phyloP scores from a whole-genome alignment of 345 rosid genomes.

The Combretum micranthum region DNA sequence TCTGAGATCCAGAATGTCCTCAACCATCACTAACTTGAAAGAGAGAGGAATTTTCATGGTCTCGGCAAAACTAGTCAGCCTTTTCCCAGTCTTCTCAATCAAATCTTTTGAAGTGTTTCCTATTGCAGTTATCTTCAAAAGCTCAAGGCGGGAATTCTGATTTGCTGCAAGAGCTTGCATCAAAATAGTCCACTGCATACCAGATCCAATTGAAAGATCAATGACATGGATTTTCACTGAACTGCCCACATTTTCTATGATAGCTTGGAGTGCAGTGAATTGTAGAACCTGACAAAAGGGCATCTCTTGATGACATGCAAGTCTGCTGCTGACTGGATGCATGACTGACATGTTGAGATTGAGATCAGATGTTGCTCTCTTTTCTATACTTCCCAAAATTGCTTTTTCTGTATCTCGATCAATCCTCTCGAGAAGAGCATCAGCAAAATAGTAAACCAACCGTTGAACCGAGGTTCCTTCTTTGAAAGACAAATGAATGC shows the following conservation, averaged over 20 bases:
- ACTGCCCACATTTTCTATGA: constrained; percentile 30
- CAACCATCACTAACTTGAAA: constrained; percentile 26
- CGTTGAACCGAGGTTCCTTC: constrained; percentile 39
- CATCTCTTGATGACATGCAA: constrained; percentile 23
- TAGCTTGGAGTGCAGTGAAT: constrained; percentile 38
- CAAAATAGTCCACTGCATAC: constrained; percentile 36
- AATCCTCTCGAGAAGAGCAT: constrained; percentile 40
- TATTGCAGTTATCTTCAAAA: constrained; percentile 37
- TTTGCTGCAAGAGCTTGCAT: constrained; percentile 44
- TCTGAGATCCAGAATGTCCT: constrained; percentile 33
- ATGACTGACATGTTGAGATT: constrained; percentile 9
- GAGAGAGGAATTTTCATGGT: constrained; percentile 29
- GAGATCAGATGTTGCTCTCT: constrained; percentile 2
- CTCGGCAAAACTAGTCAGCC: constrained; percentile 31
- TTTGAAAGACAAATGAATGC: constrained; percentile 18
- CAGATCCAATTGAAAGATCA: constrained; percentile 26
- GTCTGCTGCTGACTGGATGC: neutral
- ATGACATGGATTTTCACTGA: constrained; percentile 37
- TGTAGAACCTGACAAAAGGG: constrained; percentile 30
- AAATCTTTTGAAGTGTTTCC: constrained; percentile 14
- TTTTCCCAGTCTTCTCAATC: constrained; percentile 28
- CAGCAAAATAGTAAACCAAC: constrained; percentile 30
- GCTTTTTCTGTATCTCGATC: constrained; percentile 28
- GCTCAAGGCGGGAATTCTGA: constrained; percentile 22
- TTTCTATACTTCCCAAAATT: constrained; percentile 1